Base-by-base conservation (phyloP, 208 protist genomes). In the Leptomonas pyrrhocoris region DNA sequence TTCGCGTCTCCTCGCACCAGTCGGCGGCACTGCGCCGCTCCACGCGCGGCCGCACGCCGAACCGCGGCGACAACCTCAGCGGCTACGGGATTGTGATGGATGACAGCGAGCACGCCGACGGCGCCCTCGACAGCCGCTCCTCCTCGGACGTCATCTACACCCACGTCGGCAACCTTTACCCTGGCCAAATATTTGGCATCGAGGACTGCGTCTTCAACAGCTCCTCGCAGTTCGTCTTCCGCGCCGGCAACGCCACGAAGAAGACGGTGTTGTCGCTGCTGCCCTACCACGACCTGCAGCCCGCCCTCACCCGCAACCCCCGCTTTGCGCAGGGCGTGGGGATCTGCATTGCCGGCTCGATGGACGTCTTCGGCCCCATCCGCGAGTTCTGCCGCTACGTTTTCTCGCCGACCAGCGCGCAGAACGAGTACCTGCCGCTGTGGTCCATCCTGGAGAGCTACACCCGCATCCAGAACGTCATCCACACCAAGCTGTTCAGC, bases 391-490 rank as follows among this genome's bases (percentile, higher is more conserved):
- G 88, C 71, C 88, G 88, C 40, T 86, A 82, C 50, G 88, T 95
- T 48, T 94, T 94, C 71, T 84, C 88, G 6, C 76, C 85, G 6
- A 65, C 70, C 16, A 72, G 77, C 12, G 77, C 78, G 27, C 80
- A 88, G 73, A 94, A 94, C 70, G 87, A 94, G 72, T 93, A 94
- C 72, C 77, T 95, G 23, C 81, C 84, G 28, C 73, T 95, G 42
- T 92, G 86, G 90, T 82, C 75, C 28, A 94, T 95, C 56, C 62
- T 96, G 49, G 81, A 94, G 54, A 84, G 72, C 55, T 96, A 94
- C 84, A 92, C 82, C 54, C 69, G 77, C 62, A 80, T 96, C 38
- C 73, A 92, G 56, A 94, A 94, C 60, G 89, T 92, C 51, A 95
- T 96, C 34, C 89, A 96, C 85, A 90, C 86, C 36, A 93, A 92